Evolutionary conservation across 23 red algal genomes (phyloP).

Genomic region (Agarophyton chilense): DNA sequence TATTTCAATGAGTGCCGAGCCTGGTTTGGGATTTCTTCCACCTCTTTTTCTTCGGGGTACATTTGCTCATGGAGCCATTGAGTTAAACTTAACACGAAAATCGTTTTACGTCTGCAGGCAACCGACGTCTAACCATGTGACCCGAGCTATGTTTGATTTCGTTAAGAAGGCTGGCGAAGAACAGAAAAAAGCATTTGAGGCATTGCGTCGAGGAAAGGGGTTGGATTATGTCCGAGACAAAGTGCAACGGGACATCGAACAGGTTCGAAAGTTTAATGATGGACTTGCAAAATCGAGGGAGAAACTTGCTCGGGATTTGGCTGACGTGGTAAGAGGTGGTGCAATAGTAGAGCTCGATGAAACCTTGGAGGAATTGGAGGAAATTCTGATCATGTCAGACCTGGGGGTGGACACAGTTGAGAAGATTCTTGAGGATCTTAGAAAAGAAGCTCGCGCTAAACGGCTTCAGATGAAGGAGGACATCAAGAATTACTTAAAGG

Average conservation of each 20-base stretch:
- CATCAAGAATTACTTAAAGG: slow-evolving; percentile 64
- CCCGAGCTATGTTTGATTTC: slow-evolving; percentile 61
- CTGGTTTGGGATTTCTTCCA: background rate
- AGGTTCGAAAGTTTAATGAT: slow-evolving; percentile 80
- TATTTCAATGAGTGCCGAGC: background rate
- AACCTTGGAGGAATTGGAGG: slow-evolving; percentile 79
- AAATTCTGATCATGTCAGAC: slow-evolving; percentile 87
- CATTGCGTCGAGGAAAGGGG: slow-evolving; percentile 59
- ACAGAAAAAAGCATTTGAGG: slow-evolving; percentile 65
- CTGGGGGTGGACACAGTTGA: slow-evolving; percentile 89
- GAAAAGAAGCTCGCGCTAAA: slow-evolving; percentile 38
- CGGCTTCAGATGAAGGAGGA: slow-evolving; percentile 69
- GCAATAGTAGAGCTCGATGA: slow-evolving; percentile 72
- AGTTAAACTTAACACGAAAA: background rate
- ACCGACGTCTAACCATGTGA: background rate
- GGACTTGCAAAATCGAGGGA: slow-evolving; percentile 87
- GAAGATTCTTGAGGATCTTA: slow-evolving; percentile 78
- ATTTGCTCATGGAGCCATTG: background rate
- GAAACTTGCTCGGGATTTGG: slow-evolving; percentile 81
- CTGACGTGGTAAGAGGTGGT: slow-evolving; percentile 48
- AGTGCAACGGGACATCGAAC: slow-evolving; percentile 68
- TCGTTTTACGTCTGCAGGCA: background rate
- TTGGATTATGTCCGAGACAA: slow-evolving; percentile 84
- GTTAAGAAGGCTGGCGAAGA: slow-evolving; percentile 61
- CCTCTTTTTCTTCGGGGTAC: background rate